phyloP scores from a whole-genome alignment of 2,329 filamentous ascomycete species.

The Pyrenophora teres region DNA sequence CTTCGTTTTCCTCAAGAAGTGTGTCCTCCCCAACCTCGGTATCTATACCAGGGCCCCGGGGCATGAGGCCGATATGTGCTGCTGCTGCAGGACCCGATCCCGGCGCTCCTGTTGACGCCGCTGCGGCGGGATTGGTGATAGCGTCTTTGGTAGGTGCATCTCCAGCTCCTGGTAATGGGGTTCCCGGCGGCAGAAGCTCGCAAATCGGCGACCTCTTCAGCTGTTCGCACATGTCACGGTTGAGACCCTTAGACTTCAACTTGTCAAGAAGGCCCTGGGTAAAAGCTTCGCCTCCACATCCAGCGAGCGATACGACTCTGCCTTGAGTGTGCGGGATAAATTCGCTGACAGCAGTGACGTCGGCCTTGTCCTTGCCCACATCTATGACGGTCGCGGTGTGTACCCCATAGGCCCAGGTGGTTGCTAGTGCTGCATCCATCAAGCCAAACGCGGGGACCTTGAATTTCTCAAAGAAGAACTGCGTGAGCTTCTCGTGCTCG shows the following conservation, averaged over 20 bases:
- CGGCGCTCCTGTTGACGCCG: constrained; percentile 60
- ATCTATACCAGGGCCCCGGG: constrained; percentile 59
- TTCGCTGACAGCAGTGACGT: constrained; percentile 88
- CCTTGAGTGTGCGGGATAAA: constrained; percentile 74
- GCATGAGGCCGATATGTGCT: constrained; percentile 51
- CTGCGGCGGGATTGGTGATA: constrained; percentile 59
- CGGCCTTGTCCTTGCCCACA: constrained; percentile 88
- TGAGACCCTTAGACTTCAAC: constrained; percentile 63
- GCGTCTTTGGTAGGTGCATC: constrained; percentile 46
- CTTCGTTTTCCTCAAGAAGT: constrained; percentile 64
- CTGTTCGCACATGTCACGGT: constrained; percentile 67
- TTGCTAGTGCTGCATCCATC: constrained; percentile 85
- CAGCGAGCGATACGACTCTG: constrained; percentile 62
- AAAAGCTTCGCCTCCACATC: constrained; percentile 86
- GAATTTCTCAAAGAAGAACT: constrained; percentile 97
- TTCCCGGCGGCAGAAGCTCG: constrained; percentile 62
- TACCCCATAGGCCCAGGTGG: constrained; percentile 79
- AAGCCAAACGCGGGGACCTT: constrained; percentile 90
- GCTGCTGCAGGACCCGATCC: constrained; percentile 53
- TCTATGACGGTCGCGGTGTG: constrained; percentile 85
- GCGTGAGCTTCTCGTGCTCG: constrained; percentile 84
- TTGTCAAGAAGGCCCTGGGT: constrained; percentile 73
- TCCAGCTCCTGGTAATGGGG: constrained; percentile 58
- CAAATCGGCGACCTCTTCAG: constrained; percentile 67
- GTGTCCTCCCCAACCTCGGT: constrained; percentile 60